Evolutionary conservation across 495 filamentous ascomycete genomes (phyloP), one percentile per base, ranked within the genome.

Genomic region (Mytilinidion resinicola): DNA sequence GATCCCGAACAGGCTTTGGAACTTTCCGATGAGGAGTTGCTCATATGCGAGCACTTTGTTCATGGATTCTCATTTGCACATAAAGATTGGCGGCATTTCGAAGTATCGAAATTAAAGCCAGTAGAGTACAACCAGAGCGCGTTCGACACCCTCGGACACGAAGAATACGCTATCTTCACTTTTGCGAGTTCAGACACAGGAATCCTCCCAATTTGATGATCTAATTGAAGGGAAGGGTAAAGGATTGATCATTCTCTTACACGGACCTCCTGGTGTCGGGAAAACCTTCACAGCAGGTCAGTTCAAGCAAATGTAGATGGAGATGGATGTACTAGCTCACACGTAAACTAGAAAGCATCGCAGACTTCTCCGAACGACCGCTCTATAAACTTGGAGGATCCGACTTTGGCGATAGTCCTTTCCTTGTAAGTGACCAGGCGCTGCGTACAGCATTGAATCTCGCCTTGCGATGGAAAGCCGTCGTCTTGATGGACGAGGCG

Each of bases 401-500:
- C 1, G 62, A 67, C 3, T 51, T 67, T 1, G 57, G 55, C 1
- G 46, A n/a, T 14, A 7, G 41, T 1, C 20, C 10, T 0, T 1
- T 43, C 49, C 48, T 19, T 52, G 51, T 59, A n/a, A n/a, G n/a
- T 8, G 49, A 51, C n/a, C 4, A 12, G 6, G 42, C 12, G 25
- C 14, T 53, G 20, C 20, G 17, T 19, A 36, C 10, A 3, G n/a
- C 44, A 5, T 15, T 52, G 6, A 4, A 46, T 21, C 25, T 63
- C 5, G 57, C 59, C 25, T 56, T 25, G 19, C 57, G 53, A 1
- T 70, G 64, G 70, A 53, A 62, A 19, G 68, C 67, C 4, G 36
- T 70, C 1, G 9, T 11, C 3, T 67, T 72, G 14, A 57, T 70
- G 10, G 68, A 70, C 52, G 67, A 72, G 59, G 69, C 67, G 3